Evolutionary conservation across 768 basidiomycete species (phyloP).

Genomic region (Crepidotus variabilis): DNA sequence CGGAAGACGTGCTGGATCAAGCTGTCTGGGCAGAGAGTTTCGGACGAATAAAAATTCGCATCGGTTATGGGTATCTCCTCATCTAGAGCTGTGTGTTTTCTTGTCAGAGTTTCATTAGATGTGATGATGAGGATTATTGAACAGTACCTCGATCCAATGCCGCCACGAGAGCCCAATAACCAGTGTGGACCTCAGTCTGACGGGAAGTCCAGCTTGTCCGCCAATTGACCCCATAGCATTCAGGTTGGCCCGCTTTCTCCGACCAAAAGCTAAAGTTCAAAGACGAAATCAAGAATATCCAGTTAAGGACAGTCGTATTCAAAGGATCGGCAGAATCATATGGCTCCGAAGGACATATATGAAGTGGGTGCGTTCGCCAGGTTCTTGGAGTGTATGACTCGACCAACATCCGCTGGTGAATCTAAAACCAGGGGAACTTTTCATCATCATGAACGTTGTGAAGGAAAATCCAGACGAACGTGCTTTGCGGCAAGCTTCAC

Average conservation of each 20-base stretch:
- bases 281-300: conserved; percentile 86
- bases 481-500: conserved; percentile 63
- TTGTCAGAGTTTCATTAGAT: too few relatives aligned
- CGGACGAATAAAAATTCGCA: conserved; percentile 75
- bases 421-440: conserved; percentile 37
- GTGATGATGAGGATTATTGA: too few relatives aligned
- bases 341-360: conserved; percentile 68
- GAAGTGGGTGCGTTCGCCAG: conserved; percentile 76
- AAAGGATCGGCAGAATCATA: conserved; percentile 48
- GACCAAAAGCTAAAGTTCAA: conserved; percentile 94
- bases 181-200: conserved; percentile 58
- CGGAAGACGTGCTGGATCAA: conserved; percentile 70
- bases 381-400: conserved; percentile 77
- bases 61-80: conserved; percentile 80
- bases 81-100: conserved; percentile 49
- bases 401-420: conserved; percentile 49
- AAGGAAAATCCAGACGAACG: conserved; percentile 32
- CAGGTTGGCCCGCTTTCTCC: conserved; percentile 50
- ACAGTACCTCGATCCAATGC: conserved; percentile 79
- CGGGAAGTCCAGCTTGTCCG: conserved; percentile 58
- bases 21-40: conserved; percentile 64
- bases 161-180: conserved; percentile 87
- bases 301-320: conserved; percentile 63
- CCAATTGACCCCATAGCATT: conserved; percentile 80
- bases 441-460: background rate